These are phyloP conservation scores for Bonia amplexicaulis DNA, from an alignment of 176 grass and related monocot genomes.

Conservation along the genomic window DNA sequence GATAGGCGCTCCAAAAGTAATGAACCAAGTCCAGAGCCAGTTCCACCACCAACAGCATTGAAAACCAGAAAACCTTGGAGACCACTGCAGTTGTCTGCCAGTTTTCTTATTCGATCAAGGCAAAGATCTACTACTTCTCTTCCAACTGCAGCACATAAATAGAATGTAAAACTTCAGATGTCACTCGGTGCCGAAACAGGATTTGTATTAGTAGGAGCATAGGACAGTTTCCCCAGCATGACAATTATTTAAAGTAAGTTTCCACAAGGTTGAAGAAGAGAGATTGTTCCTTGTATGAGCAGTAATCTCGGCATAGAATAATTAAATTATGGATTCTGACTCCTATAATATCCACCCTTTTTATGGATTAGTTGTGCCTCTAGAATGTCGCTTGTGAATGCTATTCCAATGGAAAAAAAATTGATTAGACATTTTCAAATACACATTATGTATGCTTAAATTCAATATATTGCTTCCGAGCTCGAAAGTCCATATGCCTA, in stretches of 20 bases:
- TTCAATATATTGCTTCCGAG: background rate
- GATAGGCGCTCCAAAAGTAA: constrained; percentile 72
- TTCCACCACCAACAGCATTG: constrained; percentile 76
- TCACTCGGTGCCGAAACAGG: background rate
- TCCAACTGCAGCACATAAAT: constrained; percentile 48
- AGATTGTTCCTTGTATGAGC: background rate
- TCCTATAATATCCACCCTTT: background rate
- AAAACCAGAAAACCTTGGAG: constrained; percentile 81
- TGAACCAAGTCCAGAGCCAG: constrained; percentile 74
- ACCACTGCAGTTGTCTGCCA: constrained; percentile 81
- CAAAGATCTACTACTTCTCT: constrained; percentile 70
- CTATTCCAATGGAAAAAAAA: constrained; percentile 4
- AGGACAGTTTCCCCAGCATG: background rate
- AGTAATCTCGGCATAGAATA: background rate
- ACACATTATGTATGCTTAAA: background rate
- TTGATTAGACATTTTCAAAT: background rate
- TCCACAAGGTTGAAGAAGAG: background rate
- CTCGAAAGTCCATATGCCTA: background rate
- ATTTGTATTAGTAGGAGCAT: background rate
- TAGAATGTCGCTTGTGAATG: background rate
- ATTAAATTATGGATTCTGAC: background rate
- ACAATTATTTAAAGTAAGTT: background rate
- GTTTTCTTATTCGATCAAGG: constrained; percentile 71
- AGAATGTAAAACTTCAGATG: background rate
- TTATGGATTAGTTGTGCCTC: background rate